Percentiles rank a stretch among this genome's conserved stretches.
These are phyloP conservation scores for Botrytis sinoallii DNA, from an alignment of 2,329 filamentous ascomycete species.

Conservation along the genomic window DNA sequence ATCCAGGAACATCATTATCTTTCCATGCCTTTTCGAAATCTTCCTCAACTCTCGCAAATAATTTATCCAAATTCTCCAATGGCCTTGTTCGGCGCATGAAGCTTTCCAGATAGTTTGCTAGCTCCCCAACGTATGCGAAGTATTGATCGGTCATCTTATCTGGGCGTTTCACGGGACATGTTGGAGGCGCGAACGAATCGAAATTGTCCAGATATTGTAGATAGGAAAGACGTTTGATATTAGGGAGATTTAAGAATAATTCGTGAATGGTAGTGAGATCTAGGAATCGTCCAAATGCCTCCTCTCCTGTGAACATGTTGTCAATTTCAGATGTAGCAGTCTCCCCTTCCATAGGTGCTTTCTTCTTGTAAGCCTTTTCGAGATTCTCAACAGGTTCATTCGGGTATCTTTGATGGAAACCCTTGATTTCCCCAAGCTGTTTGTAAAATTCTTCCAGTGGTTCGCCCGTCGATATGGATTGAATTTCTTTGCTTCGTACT, in stretches of 20 bases:
- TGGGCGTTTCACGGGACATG: slow-evolving; percentile 68
- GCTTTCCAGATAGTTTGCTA: slow-evolving; percentile 79
- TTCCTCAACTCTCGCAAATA: slow-evolving; percentile 71
- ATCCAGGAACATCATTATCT: slow-evolving; percentile 73
- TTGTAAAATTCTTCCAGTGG: slow-evolving; percentile 90
- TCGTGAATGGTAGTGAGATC: slow-evolving; percentile 84
- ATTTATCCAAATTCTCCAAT: slow-evolving; percentile 77
- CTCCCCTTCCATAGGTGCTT: slow-evolving; percentile 61
- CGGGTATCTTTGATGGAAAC: slow-evolving; percentile 86
- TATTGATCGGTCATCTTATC: slow-evolving; percentile 93
- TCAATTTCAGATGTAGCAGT: slow-evolving; percentile 69
- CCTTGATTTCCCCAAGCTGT: slow-evolving; percentile 75
- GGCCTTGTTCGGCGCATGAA: slow-evolving; percentile 85
- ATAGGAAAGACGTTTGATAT: slow-evolving; percentile 81
- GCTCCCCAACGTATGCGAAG: slow-evolving; percentile 78
- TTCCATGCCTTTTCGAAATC: slow-evolving; percentile 86
- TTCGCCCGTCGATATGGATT: slow-evolving; percentile 79
- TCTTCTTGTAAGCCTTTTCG: slow-evolving; percentile 82
- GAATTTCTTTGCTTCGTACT: slow-evolving; percentile 72
- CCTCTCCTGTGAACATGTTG: slow-evolving; percentile 91
- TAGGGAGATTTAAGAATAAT: slow-evolving; percentile 82
- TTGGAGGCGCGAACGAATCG: slow-evolving; percentile 76
- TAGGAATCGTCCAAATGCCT: slow-evolving; percentile 88
- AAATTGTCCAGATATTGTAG: slow-evolving; percentile 91
- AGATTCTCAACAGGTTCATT: slow-evolving; percentile 95